Base-by-base conservation (phyloP, 2,329 filamentous ascomycete species). In the Sclerotinia glacialis region DNA sequence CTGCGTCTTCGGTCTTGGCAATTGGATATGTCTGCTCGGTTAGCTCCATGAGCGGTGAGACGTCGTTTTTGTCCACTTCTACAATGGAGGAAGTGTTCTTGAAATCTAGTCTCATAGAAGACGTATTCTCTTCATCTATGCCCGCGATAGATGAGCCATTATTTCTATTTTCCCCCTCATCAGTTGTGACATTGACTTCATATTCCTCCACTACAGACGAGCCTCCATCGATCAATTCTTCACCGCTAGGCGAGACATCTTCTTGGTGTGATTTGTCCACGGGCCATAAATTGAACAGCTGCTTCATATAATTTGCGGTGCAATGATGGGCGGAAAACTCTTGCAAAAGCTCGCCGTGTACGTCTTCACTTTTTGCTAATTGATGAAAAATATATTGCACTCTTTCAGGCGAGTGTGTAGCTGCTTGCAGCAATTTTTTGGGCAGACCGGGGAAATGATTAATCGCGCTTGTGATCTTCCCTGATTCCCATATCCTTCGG, bases 211-310 rank as follows among this genome's bases (percentile, higher is more conserved):
- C 34, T 14, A 42, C n/a, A n/a, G 34, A 26, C 14, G 7, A 18
- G 2, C 14, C 18, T 23, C 28, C 54, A 42, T 12, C 16, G 23
- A 37, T 56, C 7, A 11, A 16, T 18, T 16, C 28, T 34, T 28
- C 54, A 2, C 26, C 31, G 5, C 9, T 40, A 23, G 4, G 3
- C 16, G 21, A 40, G 21, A 55, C 14, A 55, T 16, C 12, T 6
- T 54, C 14, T 23, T 23, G 21, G 8, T 21, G 1, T 21, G 11
- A 1, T n/a, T 6, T 16, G 5, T 21, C 3, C 23, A 4, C 0
- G 2, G 9, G 0, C 9, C 5, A 28, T 3, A 31, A 21, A 1
- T 8, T 5, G 26, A 59, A 59, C 1, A 16, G 3, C 5, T 0
- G 0, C n/a, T 21, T n/a, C 23, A 46, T 47, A 23, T 60, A 47